A percentile compares a stretch with the other conserved stretches of the same genome.
phyloP scores from a whole-genome alignment of 2,329 filamentous ascomycete species.

The Colletotrichum navitas region DNA sequence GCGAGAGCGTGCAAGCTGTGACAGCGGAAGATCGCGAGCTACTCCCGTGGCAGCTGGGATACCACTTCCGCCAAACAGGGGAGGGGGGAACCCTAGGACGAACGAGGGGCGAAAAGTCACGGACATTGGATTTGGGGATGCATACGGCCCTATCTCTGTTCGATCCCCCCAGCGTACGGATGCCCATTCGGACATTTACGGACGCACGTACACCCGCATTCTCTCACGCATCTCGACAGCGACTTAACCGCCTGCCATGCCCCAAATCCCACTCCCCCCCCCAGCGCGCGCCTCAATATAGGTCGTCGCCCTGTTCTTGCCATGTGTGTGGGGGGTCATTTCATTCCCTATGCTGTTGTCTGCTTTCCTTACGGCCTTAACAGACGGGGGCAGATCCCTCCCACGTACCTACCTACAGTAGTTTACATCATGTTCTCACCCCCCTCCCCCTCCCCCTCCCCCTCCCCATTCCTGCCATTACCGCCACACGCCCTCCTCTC shows the following conservation, averaged over 20 bases:
- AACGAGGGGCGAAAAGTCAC: no score
- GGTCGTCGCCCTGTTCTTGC: neutral
- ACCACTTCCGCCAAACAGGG: neutral
- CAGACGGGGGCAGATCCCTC: neutral
- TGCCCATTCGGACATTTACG: constrained; percentile 6
- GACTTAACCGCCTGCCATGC: neutral
- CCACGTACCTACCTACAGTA: neutral
- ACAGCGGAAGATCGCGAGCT: neutral
- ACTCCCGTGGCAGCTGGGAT: neutral
- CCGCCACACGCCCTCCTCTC: neutral
- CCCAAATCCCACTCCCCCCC: neutral
- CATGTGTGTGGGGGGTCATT: constrained; percentile 15
- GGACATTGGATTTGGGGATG: neutral
- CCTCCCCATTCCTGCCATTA: no score
- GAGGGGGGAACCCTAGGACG: neutral
- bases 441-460: no score
- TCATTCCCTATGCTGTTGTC: neutral
- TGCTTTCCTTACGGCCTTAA: neutral
- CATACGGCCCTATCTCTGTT: neutral
- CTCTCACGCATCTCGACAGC: no score
- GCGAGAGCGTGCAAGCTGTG: neutral
- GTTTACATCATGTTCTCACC: neutral
- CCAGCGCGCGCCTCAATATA: neutral
- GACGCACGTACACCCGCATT: neutral
- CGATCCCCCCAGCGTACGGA: neutral